Conservation (phyloP, 768 basidiomycete genomes). For the Boletales sp. region DNA sequence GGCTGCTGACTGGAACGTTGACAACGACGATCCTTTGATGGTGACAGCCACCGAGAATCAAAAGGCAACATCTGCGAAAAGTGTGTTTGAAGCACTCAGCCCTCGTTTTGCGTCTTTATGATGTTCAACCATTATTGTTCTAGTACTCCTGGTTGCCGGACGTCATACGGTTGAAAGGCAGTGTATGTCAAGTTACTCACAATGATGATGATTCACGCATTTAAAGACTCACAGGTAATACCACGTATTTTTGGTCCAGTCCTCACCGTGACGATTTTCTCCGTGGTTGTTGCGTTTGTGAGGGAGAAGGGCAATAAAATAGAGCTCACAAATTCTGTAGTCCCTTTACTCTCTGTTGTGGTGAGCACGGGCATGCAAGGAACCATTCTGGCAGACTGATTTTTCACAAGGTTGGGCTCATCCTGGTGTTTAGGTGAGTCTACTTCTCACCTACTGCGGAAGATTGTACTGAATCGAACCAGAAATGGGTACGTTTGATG, state of each 20-base stretch:
- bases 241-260: constrained; percentile 76
- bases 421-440: constrained; percentile 79
- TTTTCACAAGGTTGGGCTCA: constrained; percentile 67
- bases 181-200: constrained; percentile 45
- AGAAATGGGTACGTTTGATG: constrained; percentile 61
- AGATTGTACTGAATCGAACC: not conserved
- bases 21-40: not conserved
- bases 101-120: not conserved
- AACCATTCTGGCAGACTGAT: not conserved
- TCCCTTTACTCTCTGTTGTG: constrained; percentile 87
- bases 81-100: constrained; percentile 21
- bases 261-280: constrained; percentile 76
- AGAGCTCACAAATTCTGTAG: constrained; percentile 75
- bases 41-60: constrained; percentile 41
- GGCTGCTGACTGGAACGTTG: not conserved
- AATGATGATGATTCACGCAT: not conserved
- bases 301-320: constrained; percentile 56
- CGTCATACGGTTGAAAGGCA: constrained; percentile 79
- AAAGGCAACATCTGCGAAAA: constrained; percentile 52
- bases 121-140: not conserved
- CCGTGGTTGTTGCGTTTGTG: constrained; percentile 57
- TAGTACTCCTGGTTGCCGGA: constrained; percentile 91
- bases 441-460: not conserved
- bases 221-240: constrained; percentile 51
- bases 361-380: constrained; percentile 42